Percentiles rank a stretch among this genome's conserved stretches.
Evolutionary conservation across 1,139 yeast genomes (phyloP).

Genomic region (Lodderomyces theae): DNA sequence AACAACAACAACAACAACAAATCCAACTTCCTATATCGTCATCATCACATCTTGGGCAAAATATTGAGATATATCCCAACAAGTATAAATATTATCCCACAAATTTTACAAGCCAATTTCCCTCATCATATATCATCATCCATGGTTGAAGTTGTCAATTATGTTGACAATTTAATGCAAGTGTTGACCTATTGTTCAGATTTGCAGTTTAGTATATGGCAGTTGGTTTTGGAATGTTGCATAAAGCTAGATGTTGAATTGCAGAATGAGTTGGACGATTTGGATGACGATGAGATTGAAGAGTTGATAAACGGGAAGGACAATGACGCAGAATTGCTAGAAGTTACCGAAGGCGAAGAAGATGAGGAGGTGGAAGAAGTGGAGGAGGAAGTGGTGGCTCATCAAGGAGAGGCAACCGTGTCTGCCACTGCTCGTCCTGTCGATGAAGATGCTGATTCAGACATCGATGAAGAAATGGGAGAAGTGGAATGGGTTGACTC

Average conservation of each 20-base stretch:
- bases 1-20: no score
- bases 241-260: constrained; percentile 92
- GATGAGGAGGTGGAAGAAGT: constrained; percentile 24
- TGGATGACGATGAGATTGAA: constrained; percentile 72
- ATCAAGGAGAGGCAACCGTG: no score
- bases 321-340: constrained; percentile 31
- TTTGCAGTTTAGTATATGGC: constrained; percentile 73
- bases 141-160: constrained; percentile 54
- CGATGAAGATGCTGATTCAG: constrained; percentile 14
- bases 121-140: constrained; percentile 76
- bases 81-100: constrained; percentile 63
- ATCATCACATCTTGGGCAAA: constrained; percentile 65
- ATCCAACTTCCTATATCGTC: no score
- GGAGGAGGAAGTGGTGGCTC: constrained; percentile 35
- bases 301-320: constrained; percentile 57
- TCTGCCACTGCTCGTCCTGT: no score
- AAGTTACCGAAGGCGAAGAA: constrained; percentile 22
- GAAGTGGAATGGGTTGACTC: constrained; percentile 38
- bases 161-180: constrained; percentile 60
- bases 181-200: constrained; percentile 72
- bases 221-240: constrained; percentile 69
- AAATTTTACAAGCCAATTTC: constrained; percentile 55
- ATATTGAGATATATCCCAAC: constrained; percentile 79
- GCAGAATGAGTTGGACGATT: constrained; percentile 82
- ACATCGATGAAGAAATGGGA: constrained; percentile 25